Conservation (phyloP, 768 basidiomycete genomes). For the Phanerochaete carnosa region DNA sequence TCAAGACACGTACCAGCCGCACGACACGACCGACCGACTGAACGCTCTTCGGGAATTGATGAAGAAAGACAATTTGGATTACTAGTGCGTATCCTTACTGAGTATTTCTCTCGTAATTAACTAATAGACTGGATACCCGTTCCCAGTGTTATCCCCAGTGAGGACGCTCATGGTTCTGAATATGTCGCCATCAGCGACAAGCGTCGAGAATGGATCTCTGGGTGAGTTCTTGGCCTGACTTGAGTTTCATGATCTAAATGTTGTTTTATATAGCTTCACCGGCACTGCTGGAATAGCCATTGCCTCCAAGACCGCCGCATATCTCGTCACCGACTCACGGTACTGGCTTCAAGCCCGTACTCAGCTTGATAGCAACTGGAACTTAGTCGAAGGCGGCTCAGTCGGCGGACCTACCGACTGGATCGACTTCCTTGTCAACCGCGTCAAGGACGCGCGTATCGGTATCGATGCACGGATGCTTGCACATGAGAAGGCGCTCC, state of each 20-base stretch:
- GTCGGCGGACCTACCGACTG: slow-evolving; percentile 61
- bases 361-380: slow-evolving; percentile 75
- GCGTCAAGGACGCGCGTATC: slow-evolving; percentile 39
- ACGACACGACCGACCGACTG: slow-evolving; percentile 59
- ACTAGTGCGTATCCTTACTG: slow-evolving; percentile 53
- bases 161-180: slow-evolving; percentile 83
- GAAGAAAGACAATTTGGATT: slow-evolving; percentile 66
- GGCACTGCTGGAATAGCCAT: slow-evolving; percentile 73
- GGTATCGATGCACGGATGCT: slow-evolving; percentile 87
- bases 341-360: slow-evolving; percentile 79
- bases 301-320: slow-evolving; percentile 62
- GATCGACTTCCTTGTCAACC: slow-evolving; percentile 63
- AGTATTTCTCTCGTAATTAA: not conserved
- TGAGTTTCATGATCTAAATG: not conserved
- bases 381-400: slow-evolving; percentile 54
- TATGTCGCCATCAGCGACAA: slow-evolving; percentile 76
- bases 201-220: slow-evolving; percentile 74
- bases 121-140: not conserved
- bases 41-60: slow-evolving; percentile 63
- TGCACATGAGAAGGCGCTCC: slow-evolving; percentile 64
- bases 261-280: slow-evolving; percentile 41
- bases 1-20: slow-evolving; percentile 45
- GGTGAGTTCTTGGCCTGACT: slow-evolving; percentile 40
- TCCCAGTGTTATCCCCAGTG: slow-evolving; percentile 65
- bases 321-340: slow-evolving; percentile 75